Percentiles rank a stretch among this genome's conserved stretches.
These are phyloP conservation scores for Gelatoporia subvermispora DNA, from an alignment of 768 basidiomycete genomes.

Conservation along the genomic window DNA sequence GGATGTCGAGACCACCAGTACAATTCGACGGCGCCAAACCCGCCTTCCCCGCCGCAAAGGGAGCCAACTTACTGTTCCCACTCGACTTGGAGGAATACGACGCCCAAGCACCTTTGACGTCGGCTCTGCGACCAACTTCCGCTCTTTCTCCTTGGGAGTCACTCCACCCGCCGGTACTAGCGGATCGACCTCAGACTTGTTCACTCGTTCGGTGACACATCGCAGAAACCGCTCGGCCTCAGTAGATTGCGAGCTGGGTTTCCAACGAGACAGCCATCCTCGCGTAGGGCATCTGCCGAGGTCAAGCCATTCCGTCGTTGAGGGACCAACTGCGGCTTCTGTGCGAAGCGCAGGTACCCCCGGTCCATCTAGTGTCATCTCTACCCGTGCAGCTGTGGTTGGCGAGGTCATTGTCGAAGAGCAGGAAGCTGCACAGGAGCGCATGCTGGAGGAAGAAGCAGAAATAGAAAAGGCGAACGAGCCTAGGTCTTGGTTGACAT, in stretches of 20 bases:
- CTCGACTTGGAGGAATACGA: conserved; percentile 5
- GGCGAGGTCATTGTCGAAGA: conserved; percentile 72
- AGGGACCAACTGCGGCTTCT: conserved; percentile 1
- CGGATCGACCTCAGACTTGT: conserved; percentile 1
- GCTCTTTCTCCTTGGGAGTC: background rate
- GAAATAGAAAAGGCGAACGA: conserved; percentile 42
- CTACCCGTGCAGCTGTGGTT: conserved; percentile 58
- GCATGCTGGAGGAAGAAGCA: conserved; percentile 50
- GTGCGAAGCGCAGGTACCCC: conserved; percentile 8
- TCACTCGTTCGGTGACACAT: conserved; percentile 11
- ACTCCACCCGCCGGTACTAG: background rate
- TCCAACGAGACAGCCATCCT: conserved; percentile 1
- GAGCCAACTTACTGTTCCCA: conserved; percentile 19
- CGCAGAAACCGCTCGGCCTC: conserved; percentile 18
- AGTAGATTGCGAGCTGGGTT: conserved; percentile 14
- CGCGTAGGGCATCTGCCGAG: conserved; percentile 5
- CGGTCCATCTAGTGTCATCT: conserved; percentile 30
- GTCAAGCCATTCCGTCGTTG: conserved; percentile 15
- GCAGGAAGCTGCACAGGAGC: conserved; percentile 47
- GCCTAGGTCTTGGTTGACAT: conserved; percentile 55
- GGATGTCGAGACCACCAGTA: conserved; percentile 36
- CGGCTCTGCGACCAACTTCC: conserved; percentile 6
- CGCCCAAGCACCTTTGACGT: conserved; percentile 11
- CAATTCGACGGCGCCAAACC: conserved; percentile 36
- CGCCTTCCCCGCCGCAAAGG: conserved; percentile 31